A percentile compares a stretch with the other conserved stretches of the same genome.
These are phyloP conservation scores for Coniella vitis DNA, from an alignment of 2,329 filamentous ascomycete species.

Conservation along the genomic window DNA sequence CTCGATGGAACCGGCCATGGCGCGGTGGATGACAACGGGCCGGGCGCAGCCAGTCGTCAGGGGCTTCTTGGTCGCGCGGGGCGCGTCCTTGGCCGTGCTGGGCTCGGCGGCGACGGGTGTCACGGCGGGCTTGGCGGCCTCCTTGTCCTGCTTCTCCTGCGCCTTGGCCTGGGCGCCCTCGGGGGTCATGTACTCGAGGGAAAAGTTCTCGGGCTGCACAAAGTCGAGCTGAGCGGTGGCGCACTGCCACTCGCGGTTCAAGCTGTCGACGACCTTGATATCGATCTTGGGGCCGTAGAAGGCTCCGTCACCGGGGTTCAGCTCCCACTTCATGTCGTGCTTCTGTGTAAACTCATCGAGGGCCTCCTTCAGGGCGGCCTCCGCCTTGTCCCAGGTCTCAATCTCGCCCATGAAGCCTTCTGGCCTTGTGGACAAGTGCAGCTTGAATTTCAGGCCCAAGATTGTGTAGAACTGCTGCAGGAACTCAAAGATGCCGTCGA, in stretches of 20 bases:
- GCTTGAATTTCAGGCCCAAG: conserved; percentile 83
- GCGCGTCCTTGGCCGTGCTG: conserved; percentile 33
- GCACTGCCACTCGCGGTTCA: conserved; percentile 72
- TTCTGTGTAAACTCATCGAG: conserved; percentile 64
- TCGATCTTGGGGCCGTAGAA: conserved; percentile 99
- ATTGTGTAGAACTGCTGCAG: conserved; percentile 67
- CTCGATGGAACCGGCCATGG: conserved; percentile 65
- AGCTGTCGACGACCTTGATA: conserved; percentile 84
- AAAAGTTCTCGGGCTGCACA: conserved; percentile 78
- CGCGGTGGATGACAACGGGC: conserved; percentile 82
- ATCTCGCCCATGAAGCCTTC: conserved; percentile 86
- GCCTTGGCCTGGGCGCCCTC: conserved; percentile 37
- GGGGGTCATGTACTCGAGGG: conserved; percentile 76
- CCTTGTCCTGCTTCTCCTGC: conserved; percentile 28
- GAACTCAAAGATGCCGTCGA: conserved; percentile 82
- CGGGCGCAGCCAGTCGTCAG: conserved; percentile 65
- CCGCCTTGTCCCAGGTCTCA: conserved; percentile 83
- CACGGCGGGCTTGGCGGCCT: conserved; percentile 22
- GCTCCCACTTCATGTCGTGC: conserved; percentile 66
- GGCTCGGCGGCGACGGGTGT: conserved; percentile 28
- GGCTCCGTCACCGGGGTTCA: conserved; percentile 91
- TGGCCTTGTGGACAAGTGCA: conserved; percentile 84
- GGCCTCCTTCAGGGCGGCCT: conserved; percentile 70
- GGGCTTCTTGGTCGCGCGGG: conserved; percentile 39
- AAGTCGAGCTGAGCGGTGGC: conserved; percentile 89